Evolutionary conservation across 225 moss, liverwort and hornwort genomes (phyloP).

Genomic region (Ulota crispa): DNA sequence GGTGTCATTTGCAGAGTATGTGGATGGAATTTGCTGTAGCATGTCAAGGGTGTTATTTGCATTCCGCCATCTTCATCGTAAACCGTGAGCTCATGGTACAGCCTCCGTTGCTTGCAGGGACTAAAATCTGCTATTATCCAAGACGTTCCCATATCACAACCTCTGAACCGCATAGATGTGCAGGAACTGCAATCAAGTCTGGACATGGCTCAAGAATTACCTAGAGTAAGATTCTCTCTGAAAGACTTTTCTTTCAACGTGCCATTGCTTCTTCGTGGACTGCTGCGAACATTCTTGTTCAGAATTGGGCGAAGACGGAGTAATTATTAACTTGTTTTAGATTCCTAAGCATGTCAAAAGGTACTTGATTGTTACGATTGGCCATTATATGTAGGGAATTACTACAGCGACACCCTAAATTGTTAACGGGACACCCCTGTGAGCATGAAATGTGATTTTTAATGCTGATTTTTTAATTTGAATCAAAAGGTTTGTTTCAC

Average conservation of each 20-base stretch:
- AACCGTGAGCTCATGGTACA: conserved; percentile 18
- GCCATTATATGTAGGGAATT: no score
- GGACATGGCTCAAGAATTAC: conserved; percentile 89
- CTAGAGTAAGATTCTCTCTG: conserved; percentile 53
- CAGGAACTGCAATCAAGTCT: conserved; percentile 85
- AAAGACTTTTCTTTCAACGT: not conserved
- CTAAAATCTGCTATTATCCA: conserved; percentile 89
- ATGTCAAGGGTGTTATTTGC: not conserved
- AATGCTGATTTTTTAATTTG: no score
- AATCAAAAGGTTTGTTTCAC: no score
- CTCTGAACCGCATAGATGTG: conserved; percentile 73
- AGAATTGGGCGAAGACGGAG: conserved; percentile 10
- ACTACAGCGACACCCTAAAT: no score
- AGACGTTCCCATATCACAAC: conserved; percentile 95
- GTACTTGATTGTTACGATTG: not conserved
- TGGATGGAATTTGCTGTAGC: not conserved
- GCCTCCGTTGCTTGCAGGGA: conserved; percentile 59
- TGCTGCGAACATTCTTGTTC: not conserved
- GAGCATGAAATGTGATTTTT: no score
- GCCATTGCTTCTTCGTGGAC: conserved; percentile 7
- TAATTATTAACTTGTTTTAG: not conserved
- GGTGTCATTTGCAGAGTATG: conserved; percentile 5
- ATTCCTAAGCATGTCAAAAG: not conserved
- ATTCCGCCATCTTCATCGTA: not conserved
- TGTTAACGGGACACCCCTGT: no score